Evolutionary conservation across 176 grass and related monocot genomes (phyloP).

Genomic region (Triticum timopheevii): DNA sequence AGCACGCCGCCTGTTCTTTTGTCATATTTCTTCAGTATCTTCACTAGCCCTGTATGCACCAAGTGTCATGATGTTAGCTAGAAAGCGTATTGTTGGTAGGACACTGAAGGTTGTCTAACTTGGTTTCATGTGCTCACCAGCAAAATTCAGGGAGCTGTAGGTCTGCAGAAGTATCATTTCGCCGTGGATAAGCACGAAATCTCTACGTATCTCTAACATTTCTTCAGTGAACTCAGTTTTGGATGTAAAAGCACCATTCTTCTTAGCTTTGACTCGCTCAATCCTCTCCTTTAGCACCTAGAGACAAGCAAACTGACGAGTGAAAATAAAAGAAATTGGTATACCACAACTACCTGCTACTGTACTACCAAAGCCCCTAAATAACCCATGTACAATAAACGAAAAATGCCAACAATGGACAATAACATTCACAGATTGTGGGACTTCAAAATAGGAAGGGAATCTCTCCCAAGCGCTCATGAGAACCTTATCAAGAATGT

Average conservation of each 20-base stretch:
- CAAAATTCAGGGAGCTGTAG: conserved; percentile 95
- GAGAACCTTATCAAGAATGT: background rate
- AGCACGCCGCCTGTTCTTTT: conserved; percentile 87
- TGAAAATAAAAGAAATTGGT: background rate
- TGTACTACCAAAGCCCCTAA: background rate
- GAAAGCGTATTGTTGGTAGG: background rate
- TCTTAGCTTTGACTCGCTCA: conserved; percentile 68
- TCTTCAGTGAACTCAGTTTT: conserved; percentile 76
- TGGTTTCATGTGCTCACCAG: conserved; percentile 47
- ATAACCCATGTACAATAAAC: background rate
- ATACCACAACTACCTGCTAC: background rate
- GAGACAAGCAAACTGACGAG: background rate
- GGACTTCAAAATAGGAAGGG: background rate
- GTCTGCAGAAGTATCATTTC: conserved; percentile 96
- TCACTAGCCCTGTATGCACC: conserved; percentile 70
- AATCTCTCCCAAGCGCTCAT: background rate
- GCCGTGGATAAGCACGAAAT: conserved; percentile 93
- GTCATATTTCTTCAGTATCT: conserved; percentile 97
- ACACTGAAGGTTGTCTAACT: background rate
- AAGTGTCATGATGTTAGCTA: background rate
- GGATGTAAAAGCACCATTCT: conserved; percentile 57
- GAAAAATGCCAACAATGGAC: background rate
- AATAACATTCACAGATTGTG: background rate
- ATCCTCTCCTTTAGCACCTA: conserved; percentile 96
- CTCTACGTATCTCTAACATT: conserved; percentile 91